Evolutionary conservation across 495 filamentous ascomycete species (phyloP).

Genomic region (Evernia prunastri): DNA sequence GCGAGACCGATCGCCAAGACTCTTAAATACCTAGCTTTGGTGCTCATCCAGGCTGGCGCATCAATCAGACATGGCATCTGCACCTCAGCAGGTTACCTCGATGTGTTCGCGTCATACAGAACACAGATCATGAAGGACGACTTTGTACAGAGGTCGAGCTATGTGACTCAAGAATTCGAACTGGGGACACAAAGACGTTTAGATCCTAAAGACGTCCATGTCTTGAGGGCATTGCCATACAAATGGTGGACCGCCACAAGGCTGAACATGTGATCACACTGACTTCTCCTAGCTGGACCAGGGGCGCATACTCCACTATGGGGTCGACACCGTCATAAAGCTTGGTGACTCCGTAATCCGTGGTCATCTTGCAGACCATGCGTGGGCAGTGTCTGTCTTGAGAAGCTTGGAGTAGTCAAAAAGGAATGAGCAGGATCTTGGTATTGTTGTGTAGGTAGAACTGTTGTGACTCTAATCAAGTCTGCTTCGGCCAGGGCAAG

Average conservation of each 20-base stretch:
- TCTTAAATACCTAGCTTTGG: constrained; percentile 37
- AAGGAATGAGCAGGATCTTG: too few species aligned
- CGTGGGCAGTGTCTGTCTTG: too few species aligned
- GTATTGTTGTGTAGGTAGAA: too few species aligned
- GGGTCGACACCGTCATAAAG: constrained; percentile 5
- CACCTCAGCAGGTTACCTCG: constrained; percentile 31
- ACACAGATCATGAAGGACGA: constrained; percentile 20
- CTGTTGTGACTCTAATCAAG: too few species aligned
- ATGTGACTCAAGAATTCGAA: too few species aligned
- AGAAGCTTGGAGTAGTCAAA: too few species aligned
- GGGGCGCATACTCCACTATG: constrained; percentile 11
- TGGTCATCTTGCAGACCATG: too few species aligned
- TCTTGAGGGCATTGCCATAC: constrained; percentile 29
- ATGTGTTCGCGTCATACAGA: constrained; percentile 25
- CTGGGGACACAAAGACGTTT: too few species aligned
- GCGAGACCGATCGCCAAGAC: constrained; percentile 26
- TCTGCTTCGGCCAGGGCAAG: too few species aligned
- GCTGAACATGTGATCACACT: constrained; percentile 17
- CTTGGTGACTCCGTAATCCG: background rate
- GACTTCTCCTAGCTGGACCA: background rate
- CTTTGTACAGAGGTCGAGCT: constrained; percentile 8
- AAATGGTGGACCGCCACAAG: constrained; percentile 40
- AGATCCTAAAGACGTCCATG: constrained; percentile 24
- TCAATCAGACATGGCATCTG: constrained; percentile 30
- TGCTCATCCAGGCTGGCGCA: constrained; percentile 35